Evolutionary conservation across 345 rosid species (phyloP).

Genomic region (Euphorbia tirucalli): DNA sequence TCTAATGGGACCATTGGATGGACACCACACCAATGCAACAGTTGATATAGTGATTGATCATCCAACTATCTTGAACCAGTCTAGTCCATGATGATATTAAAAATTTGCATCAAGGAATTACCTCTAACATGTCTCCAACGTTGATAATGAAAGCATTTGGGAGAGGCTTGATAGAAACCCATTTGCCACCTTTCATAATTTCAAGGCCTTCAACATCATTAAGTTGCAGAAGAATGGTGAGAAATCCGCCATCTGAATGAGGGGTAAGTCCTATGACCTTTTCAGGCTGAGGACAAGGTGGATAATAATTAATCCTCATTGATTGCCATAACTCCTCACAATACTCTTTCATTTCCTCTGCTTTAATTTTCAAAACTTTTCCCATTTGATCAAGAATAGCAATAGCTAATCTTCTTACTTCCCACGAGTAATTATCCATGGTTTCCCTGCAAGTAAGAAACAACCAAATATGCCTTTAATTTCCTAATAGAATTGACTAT

Average conservation of each 20-base stretch:
- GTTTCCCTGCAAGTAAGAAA: constrained; percentile 15
- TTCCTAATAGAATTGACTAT: not conserved
- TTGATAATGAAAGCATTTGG: constrained; percentile 37
- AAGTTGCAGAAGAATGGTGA: constrained; percentile 33
- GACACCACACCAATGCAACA: no score
- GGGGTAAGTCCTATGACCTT: constrained; percentile 33
- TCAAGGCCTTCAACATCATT: constrained; percentile 37
- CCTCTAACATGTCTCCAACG: constrained; percentile 38
- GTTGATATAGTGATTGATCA: no score
- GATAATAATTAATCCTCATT: constrained; percentile 36
- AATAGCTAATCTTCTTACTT: constrained; percentile 15
- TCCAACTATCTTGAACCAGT: no score
- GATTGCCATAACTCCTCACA: constrained; percentile 21
- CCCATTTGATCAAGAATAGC: constrained; percentile 8
- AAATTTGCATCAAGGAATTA: not conserved
- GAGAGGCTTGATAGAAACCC: constrained; percentile 34
- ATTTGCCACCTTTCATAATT: constrained; percentile 32
- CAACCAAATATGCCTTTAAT: not conserved
- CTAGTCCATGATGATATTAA: no score
- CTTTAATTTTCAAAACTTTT: constrained; percentile 14
- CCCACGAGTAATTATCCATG: constrained; percentile 20
- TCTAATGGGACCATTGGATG: no score
- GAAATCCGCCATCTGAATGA: constrained; percentile 29
- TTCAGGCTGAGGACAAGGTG: constrained; percentile 32
- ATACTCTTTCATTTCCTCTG: constrained; percentile 22